These are phyloP conservation scores for carrot (Daucus carota) DNA, from an alignment of 129 eudicot species.

Conservation along the genomic window DNA sequence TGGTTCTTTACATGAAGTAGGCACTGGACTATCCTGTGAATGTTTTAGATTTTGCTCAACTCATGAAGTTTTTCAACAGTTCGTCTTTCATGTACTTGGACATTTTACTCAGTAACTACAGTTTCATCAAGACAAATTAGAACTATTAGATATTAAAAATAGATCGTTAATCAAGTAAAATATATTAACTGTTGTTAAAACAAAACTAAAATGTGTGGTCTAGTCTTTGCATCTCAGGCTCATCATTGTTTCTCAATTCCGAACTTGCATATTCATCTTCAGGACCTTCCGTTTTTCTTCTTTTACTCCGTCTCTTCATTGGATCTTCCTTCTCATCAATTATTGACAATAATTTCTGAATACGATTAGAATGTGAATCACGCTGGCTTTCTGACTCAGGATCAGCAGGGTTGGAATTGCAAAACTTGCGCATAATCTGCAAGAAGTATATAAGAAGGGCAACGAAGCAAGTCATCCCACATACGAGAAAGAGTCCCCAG, in stretches of 20 bases:
- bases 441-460: slow-evolving; percentile 60
- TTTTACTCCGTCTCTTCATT: slow-evolving; percentile 36
- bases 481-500: slow-evolving; percentile 71
- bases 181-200: background rate
- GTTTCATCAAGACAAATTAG: background rate
- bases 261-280: slow-evolving; percentile 21
- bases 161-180: background rate
- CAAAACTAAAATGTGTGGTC: background rate
- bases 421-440: slow-evolving; percentile 38
- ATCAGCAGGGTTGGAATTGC: slow-evolving; percentile 17
- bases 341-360: slow-evolving; percentile 47
- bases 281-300: slow-evolving; percentile 49
- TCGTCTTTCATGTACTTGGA: background rate
- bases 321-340: slow-evolving; percentile 67
- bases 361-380: slow-evolving; percentile 39
- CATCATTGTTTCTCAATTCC: slow-evolving; percentile 28
- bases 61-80: background rate
- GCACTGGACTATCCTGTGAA: too few relatives aligned
- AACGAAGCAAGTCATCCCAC: slow-evolving; percentile 61
- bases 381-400: slow-evolving; percentile 24
- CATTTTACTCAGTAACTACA: background rate
- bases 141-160: background rate
- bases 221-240: slow-evolving; percentile 11
- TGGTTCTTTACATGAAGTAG: too few relatives aligned
- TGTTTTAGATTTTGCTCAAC: background rate